These are phyloP conservation scores for Rhynchosporium secalis DNA, from an alignment of 2,329 filamentous ascomycete species.

Conservation along the genomic window DNA sequence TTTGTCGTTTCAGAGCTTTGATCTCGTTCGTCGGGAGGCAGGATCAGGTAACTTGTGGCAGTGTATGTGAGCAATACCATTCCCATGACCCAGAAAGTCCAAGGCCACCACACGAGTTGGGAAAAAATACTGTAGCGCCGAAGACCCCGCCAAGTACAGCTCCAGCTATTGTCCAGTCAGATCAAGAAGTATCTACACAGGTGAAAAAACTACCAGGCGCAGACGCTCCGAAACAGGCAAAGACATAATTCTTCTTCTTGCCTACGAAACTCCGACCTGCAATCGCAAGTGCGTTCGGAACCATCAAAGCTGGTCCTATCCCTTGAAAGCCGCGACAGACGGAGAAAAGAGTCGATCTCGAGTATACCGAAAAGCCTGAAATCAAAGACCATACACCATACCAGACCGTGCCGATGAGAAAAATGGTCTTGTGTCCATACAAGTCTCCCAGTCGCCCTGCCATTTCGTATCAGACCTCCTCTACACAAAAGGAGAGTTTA, in stretches of 20 bases:
- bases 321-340: constrained; percentile 55
- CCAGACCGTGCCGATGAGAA: constrained; percentile 48
- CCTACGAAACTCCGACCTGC: constrained; percentile 50
- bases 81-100: constrained; percentile 48
- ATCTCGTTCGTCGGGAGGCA: constrained; percentile 41
- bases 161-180: constrained; percentile 38
- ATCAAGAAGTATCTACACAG: background rate
- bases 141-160: constrained; percentile 45
- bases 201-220: constrained; percentile 40
- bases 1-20: constrained; percentile 1
- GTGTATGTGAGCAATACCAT: constrained; percentile 43
- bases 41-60: constrained; percentile 40
- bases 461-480: background rate
- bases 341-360: constrained; percentile 42
- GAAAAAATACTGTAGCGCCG: constrained; percentile 44
- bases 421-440: constrained; percentile 51
- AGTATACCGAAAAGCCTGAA: constrained; percentile 27
- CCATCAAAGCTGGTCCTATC: constrained; percentile 50
- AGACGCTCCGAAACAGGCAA: constrained; percentile 48
- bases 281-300: constrained; percentile 54
- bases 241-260: constrained; percentile 44
- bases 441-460: constrained; percentile 48
- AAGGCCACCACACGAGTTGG: constrained; percentile 49
- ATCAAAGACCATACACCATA: constrained; percentile 30
- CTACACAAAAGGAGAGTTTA: background rate